These are phyloP conservation scores for Pterocarpus macrocarpus DNA, from an alignment of 306 rosid genomes.

Conservation along the genomic window DNA sequence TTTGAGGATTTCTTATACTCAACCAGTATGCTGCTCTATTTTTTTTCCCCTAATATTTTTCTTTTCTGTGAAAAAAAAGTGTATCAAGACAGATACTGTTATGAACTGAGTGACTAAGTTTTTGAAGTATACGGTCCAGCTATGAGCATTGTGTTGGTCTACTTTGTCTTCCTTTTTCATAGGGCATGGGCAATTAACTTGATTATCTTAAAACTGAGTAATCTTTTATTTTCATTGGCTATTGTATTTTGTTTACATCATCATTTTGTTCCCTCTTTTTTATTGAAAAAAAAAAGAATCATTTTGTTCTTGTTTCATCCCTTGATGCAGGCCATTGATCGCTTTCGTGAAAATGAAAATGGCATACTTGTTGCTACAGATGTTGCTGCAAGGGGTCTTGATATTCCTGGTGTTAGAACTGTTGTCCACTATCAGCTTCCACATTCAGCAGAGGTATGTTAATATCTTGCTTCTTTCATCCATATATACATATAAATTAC, in stretches of 20 bases:
- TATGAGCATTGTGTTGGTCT: constrained; percentile 19
- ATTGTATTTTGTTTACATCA: constrained; percentile 19
- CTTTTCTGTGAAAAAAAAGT: no score
- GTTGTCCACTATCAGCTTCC: constrained; percentile 99
- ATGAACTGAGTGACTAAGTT: not conserved
- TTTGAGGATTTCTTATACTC: not conserved
- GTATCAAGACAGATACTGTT: not conserved
- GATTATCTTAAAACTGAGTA: constrained; percentile 8
- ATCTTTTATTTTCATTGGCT: constrained; percentile 7
- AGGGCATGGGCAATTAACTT: constrained; percentile 18
- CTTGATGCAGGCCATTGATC: constrained; percentile 79
- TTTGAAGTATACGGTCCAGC: not conserved
- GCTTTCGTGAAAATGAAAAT: constrained; percentile 77
- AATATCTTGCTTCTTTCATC: constrained; percentile 39
- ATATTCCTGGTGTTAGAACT: constrained; percentile 88
- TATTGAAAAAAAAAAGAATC: not conserved
- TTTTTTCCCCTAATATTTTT: not conserved
- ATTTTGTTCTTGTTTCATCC: constrained; percentile 1
- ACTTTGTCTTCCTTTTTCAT: constrained; percentile 23
- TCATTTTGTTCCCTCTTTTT: not conserved
- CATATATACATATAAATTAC: constrained; percentile 21
- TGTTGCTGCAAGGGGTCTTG: constrained; percentile 96
- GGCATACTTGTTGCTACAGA: constrained; percentile 93
- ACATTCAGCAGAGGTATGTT: constrained; percentile 89
- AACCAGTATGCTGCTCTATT: not conserved